Percentiles rank a stretch among this genome's conserved stretches.
Evolutionary conservation across 2,329 filamentous ascomycete genomes (phyloP).

Genomic region (Verticillium dahliae): DNA sequence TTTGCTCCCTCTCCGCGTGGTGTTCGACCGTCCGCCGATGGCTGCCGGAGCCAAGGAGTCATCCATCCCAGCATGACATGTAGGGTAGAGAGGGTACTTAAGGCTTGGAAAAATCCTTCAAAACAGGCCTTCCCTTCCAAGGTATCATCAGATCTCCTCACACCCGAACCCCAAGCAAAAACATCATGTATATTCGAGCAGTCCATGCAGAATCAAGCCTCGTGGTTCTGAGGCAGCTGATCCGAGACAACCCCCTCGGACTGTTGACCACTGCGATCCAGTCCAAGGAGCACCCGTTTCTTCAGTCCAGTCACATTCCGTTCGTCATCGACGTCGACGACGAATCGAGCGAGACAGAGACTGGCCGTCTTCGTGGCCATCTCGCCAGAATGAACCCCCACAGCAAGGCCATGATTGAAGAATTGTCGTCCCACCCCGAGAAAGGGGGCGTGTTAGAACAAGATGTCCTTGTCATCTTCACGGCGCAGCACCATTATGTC

Average conservation of each 20-base stretch:
- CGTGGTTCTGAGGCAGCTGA: constrained; percentile 44
- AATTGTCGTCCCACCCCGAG: constrained; percentile 13
- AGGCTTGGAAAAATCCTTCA: no score
- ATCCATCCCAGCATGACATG: no score
- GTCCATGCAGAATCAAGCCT: constrained; percentile 46
- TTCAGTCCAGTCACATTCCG: constrained; percentile 56
- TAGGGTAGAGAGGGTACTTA: no score
- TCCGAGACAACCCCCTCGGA: constrained; percentile 54
- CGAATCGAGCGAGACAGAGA: constrained; percentile 29
- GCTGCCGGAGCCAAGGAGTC: no score
- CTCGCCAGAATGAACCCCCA: constrained; percentile 59
- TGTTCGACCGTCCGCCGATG: no score
- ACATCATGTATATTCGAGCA: constrained; percentile 49
- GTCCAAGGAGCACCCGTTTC: constrained; percentile 34
- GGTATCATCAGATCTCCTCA: no score
- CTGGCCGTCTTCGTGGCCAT: constrained; percentile 50
- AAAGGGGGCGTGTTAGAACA: constrained; percentile 29
- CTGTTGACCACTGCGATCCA: constrained; percentile 56
- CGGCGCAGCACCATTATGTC: constrained; percentile 56
- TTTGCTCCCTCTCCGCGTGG: no score
- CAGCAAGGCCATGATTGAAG: constrained; percentile 51
- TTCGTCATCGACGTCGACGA: constrained; percentile 47
- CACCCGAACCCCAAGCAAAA: no score
- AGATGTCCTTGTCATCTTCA: constrained; percentile 60
- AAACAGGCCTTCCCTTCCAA: no score